Base-by-base conservation (phyloP, 1,284 basidiomycete species). In the Vanrija pseudolonga region DNA sequence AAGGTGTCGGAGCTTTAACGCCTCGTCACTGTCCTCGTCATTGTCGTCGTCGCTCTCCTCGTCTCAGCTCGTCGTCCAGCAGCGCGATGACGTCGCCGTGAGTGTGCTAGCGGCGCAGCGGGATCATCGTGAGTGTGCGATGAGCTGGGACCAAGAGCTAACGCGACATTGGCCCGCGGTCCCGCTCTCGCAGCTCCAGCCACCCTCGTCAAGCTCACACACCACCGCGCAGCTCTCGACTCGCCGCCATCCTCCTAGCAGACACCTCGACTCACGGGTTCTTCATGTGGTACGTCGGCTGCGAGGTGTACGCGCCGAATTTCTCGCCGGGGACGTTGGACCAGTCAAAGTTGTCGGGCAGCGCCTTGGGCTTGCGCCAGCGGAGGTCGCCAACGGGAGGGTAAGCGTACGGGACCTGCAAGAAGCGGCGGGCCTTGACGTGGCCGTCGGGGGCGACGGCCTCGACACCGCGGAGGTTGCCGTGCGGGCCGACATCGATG, bases 281-380 rank as follows among this genome's bases (percentile, higher is more conserved):
- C 26, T 53, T 55, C 22, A 64, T 59, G 22, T 48, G 38, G 36
- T 64, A 64, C 15, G 28, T 37, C n/a, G 63, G 63, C 55, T 64
- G 63, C 18, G 60, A 56, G 17, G 56, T 54, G 14, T 62, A 44
- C 20, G 52, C 49, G 4, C 63, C 63, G 44, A 57, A 64, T 12
- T 51, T n/a, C n/a, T 51, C 50, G 38, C 56, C 61, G 11, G 49
- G 24, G 19, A 64, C 45, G 19, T n/a, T 9, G 28, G 45, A 47
- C 63, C 63, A 64, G 36, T 43, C 43, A 3, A 12, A 18, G 44
- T 62, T 47, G 8, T 54, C 47, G 6, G 60, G 52, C 2, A 64
- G 54, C 2, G 63, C 40, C 17, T 51, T 42, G 6, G 63, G 63
- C 39, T 53, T 51, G 38, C 60, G 53, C 60, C 60, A 64, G n/a